Base-by-base conservation (phyloP, 306 rosid species). In the Albizia julibrissin region DNA sequence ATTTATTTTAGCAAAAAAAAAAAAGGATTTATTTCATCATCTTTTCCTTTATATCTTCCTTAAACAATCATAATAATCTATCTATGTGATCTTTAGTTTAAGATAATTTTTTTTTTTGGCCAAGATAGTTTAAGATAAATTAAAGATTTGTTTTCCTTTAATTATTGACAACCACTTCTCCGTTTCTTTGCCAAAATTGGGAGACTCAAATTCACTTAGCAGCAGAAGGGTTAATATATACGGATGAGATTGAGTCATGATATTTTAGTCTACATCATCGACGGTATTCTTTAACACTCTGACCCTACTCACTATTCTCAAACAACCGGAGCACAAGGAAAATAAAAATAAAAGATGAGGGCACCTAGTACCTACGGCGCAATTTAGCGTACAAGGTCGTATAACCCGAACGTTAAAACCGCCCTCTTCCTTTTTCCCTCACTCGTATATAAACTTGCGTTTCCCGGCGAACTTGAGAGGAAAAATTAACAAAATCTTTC, bases 401-500 rank as follows among this genome's bases (percentile, higher is more conserved):
- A 39, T 37, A 64, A 81, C 81, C 89, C 91, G 97, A 92, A 90
- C 94, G 97, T 90, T 90, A 89, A 92, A 86, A 90, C 91, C 89
- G 86, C 85, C 86, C 52, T 79, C 83, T 83, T 10, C 24, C 14
- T 43, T 26, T 64, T 11, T 59, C 34, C 71, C 76, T 77, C 79
- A 80, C 76, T 87, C 27, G 8, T 85, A 84, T 87, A 90, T 83
- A 92, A 86, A 67, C 84, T 77, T 82, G 24, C 75, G 78, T 84
- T 90, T 83, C 87, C 92, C 89, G 94, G 93, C 87, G 92, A 79
- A 62, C 69, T 78, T 82, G 74, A 44, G 26, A 76, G 62, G 39
- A 42, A 42, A 42, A 40, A 59, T 59, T 11, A 40, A n/a, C 5
- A 7, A 43, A 40, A 13, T 78, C 40, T 47, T 69, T 81, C 33